A percentile compares a stretch with the other conserved stretches of the same genome.
phyloP scores from a whole-genome alignment of 2,329 filamentous ascomycete species.

The Colletotrichum sp. region DNA sequence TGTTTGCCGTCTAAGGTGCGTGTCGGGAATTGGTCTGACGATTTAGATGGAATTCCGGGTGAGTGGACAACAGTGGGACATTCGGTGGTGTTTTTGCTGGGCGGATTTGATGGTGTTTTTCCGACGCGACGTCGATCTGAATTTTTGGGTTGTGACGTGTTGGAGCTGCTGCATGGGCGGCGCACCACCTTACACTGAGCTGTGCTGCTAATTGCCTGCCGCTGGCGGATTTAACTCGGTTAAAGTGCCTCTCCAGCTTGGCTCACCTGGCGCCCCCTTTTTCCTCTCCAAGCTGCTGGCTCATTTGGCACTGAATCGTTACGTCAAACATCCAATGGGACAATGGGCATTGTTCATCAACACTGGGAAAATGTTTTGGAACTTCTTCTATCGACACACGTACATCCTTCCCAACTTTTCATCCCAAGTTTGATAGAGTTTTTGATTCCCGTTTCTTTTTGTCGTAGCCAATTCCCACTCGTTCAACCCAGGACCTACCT shows the following conservation, averaged over 20 bases:
- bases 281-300: neutral
- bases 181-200: neutral
- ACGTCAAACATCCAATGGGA: neutral
- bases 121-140: conserved; percentile 9
- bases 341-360: neutral
- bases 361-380: neutral
- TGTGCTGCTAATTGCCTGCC: neutral
- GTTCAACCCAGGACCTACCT: neutral
- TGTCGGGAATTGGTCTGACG: neutral
- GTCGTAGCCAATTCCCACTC: neutral
- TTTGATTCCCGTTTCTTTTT: neutral
- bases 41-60: neutral
- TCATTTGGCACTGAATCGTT: neutral
- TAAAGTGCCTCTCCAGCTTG: neutral
- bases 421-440: neutral
- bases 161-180: neutral
- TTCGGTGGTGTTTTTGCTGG: neutral
- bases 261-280: neutral
- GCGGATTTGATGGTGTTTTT: neutral
- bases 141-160: conserved; percentile 20
- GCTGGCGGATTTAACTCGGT: conserved; percentile 2
- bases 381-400: neutral
- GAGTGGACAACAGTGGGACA: neutral
- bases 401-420: neutral
- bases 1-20: neutral